These are phyloP conservation scores for Wolfiporia cocos DNA, from an alignment of 1,284 basidiomycete species.

Conservation along the genomic window DNA sequence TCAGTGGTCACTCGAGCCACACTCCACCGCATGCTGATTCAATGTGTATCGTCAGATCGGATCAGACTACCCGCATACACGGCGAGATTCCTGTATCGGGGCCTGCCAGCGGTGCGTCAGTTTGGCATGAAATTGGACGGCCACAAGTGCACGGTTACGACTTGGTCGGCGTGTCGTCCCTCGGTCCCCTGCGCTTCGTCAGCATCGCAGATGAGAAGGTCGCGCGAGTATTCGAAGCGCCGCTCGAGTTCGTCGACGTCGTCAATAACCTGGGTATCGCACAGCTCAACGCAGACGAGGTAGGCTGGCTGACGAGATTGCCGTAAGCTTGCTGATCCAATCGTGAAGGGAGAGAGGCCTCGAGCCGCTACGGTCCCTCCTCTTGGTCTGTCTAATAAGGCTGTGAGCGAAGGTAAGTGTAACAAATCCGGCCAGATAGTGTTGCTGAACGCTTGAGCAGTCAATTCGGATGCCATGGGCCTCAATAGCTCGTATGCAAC, in stretches of 20 bases:
- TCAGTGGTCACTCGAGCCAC: slow-evolving; percentile 31
- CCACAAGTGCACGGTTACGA: slow-evolving; percentile 97
- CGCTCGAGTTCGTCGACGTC: slow-evolving; percentile 67
- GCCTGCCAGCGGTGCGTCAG: slow-evolving; percentile 12
- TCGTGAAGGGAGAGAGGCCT: slow-evolving; percentile 34
- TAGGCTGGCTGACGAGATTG: slow-evolving; percentile 16
- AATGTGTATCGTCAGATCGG: slow-evolving; percentile 42
- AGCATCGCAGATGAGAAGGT: slow-evolving; percentile 94
- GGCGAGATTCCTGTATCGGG: slow-evolving; percentile 36
- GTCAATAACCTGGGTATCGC: slow-evolving; percentile 46
- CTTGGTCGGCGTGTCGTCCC: slow-evolving; percentile 74
- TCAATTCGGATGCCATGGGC: slow-evolving; percentile 10
- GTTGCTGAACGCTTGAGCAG: slow-evolving; percentile 1
- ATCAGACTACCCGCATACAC: slow-evolving; percentile 89
- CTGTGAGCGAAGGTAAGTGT: slow-evolving; percentile 48
- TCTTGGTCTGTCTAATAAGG: slow-evolving; percentile 70
- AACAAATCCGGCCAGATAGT: background rate
- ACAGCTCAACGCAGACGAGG: slow-evolving; percentile 41
- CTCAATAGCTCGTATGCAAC: slow-evolving; percentile 10
- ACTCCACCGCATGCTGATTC: background rate
- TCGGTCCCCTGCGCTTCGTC: slow-evolving; percentile 72
- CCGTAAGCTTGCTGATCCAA: background rate
- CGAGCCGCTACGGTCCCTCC: slow-evolving; percentile 71
- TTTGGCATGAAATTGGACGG: slow-evolving; percentile 85
- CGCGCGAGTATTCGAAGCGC: slow-evolving; percentile 85